Base-by-base conservation (phyloP, 2,329 filamentous ascomycete genomes). In the Lasiodiplodia hormozganensis region DNA sequence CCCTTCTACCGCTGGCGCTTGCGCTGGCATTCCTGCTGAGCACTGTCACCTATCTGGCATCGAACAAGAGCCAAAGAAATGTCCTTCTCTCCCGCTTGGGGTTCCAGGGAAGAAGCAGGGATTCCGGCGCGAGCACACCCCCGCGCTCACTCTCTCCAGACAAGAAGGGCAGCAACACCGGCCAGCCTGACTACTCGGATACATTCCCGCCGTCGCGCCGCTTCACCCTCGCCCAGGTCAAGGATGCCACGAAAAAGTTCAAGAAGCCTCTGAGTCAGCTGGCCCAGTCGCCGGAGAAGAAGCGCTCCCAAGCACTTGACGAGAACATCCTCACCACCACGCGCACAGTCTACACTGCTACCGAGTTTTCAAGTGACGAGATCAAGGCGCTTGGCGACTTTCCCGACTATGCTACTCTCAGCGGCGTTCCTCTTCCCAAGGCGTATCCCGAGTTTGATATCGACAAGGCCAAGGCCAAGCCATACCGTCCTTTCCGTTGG, bases 401-500 rank as follows among this genome's bases (percentile, higher is more conserved):
- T 68, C 92, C 93, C 0, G 89, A 95, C 75, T 96, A 96, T 77
- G 87, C 92, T 6, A 81, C 84, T 2, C 81, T 97, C 12, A 92
- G 90, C 60, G 93, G 91, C 6, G 89, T 96, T 4, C 91, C 91
- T 1, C 80, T 91, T 57, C 93, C 93, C 0, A 71, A 82, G 10
- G 84, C 90, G 0, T 89, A 91, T 68, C 73, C 76, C 0, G 82
- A 86, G 4, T 96, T 96, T 75, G 83, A 92, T 70, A 88, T 94
- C 67, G 80, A 85, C 16, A 91, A 84, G 70, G 92, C 93, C 0
- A 74, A 85, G 11, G 87, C 93, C 1, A 85, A 93, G 68, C 93
- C 93, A 0, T 96, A 94, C 76, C 85, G 93, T 51, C 93, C 93
- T 0, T 91, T 96, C 53, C 81, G 93, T 73, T 96, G 93, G 93